Evolutionary conservation across 2,329 filamentous ascomycete species (phyloP), one percentile per base, ranked within the genome.

Genomic region (Aspergillus novoparasiticus): DNA sequence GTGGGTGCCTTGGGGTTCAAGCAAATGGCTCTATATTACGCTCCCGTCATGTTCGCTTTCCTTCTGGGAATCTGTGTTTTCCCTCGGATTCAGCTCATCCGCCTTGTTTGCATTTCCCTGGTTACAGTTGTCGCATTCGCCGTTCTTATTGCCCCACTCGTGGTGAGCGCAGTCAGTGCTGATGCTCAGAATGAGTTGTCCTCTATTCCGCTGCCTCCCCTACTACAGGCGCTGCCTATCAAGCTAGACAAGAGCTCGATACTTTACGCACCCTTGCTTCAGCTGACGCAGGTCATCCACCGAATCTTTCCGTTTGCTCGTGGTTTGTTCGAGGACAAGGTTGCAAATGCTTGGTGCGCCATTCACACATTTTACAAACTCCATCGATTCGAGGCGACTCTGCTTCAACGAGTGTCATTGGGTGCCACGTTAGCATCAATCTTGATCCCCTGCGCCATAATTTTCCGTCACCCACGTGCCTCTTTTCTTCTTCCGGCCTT

Each of bases 11-110:
- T 99, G n/a, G 93, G 93, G 6, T 99, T 98, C 84, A 99, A 99
- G 83, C 95, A 99, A 78, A 99, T 99, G 96, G 94, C 94, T 1
- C 84, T 99, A 19, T 99, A 98, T 81, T 99, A 97, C 78, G 93
- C 96, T 3, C 94, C 96, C 16, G 89, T 90, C 23, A 89, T 98
- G 62, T 98, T 98, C 76, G 90, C 93, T 36, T 99, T 94, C 73
- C 87, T 99, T 2, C 83, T 98, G 0, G 95, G 94, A 10, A 88
- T 89, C 72, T 97, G 94, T 74, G 71, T 96, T n/a, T 90, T 89
- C 66, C 94, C 94, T 0, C 83, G 84, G 12, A 79, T 94, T 71
- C 89, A 90, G 61, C 71, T 89, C 2, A 76, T 84, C 0, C 88
- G 93, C 3, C 86, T 98, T 28, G 68, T 95, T 5, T 86, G 86